Evolutionary conservation across 768 basidiomycete species (phyloP).

Genomic region (Imleria badia): DNA sequence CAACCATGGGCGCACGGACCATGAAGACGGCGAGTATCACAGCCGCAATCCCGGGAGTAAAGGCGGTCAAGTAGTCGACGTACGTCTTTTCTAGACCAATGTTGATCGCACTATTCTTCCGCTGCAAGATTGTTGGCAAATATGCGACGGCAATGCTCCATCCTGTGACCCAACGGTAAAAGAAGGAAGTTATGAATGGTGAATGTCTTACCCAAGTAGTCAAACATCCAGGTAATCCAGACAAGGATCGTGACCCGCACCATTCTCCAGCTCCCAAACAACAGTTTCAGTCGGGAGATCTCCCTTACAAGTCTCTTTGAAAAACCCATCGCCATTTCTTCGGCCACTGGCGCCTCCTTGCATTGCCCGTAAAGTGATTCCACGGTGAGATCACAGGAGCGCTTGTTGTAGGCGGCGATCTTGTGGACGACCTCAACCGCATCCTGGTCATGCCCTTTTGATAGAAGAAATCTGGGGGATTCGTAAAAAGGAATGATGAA

Average conservation of each 20-base stretch:
- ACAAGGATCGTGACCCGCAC: constrained; percentile 7
- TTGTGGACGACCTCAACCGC: constrained; percentile 18
- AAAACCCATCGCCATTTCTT: neutral
- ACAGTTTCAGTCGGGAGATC: constrained; percentile 8
- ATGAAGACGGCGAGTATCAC: constrained; percentile 3
- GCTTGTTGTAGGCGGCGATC: constrained; percentile 14
- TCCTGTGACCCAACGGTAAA: neutral
- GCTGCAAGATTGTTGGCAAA: constrained; percentile 12
- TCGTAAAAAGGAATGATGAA: constrained; percentile 20
- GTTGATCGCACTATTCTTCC: constrained; percentile 11
- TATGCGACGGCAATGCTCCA: neutral
- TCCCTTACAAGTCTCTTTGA: constrained; percentile 1
- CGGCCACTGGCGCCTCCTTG: neutral
- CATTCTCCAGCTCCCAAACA: constrained; percentile 17
- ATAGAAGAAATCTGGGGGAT: constrained; percentile 13
- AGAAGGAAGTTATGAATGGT: neutral
- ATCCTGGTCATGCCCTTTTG: constrained; percentile 10
- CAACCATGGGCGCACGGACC: constrained; percentile 13
- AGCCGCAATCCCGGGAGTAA: constrained; percentile 4
- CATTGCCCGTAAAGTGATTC: constrained; percentile 12
- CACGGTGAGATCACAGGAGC: constrained; percentile 9
- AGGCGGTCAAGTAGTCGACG: constrained; percentile 10
- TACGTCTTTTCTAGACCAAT: constrained; percentile 8
- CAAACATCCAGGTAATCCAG: constrained; percentile 18
- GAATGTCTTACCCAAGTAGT: constrained; percentile 7